These are phyloP conservation scores for Eragrostis curvula DNA, from an alignment of 176 grass and related monocot species.

Conservation along the genomic window DNA sequence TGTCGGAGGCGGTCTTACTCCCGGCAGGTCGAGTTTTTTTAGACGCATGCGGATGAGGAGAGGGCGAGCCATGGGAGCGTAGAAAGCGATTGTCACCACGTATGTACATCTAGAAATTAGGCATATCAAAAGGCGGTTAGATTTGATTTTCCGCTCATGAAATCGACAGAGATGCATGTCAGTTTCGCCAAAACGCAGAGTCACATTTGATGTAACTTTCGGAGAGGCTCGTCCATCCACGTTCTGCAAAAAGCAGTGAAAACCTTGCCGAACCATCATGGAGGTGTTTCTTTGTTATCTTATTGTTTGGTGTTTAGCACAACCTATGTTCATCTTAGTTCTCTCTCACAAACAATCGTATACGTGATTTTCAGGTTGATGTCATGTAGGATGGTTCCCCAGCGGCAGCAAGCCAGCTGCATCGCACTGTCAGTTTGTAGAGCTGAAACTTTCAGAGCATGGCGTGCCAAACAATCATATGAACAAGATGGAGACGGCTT, in stretches of 20 bases:
- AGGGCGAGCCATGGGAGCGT: background rate
- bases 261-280: background rate
- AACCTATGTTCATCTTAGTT: background rate
- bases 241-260: background rate
- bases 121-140: background rate
- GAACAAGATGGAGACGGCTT: background rate
- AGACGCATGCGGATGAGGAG: background rate
- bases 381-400: background rate
- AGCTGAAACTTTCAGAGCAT: background rate
- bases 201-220: background rate
- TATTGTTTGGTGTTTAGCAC: background rate
- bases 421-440: background rate
- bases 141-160: background rate
- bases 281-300: background rate
- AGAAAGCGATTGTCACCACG: background rate
- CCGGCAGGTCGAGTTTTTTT: no score
- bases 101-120: background rate
- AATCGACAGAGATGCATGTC: slow-evolving; percentile 18
- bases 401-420: background rate
- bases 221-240: background rate
- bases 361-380: background rate
- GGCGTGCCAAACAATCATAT: background rate
- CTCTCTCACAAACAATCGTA: background rate
- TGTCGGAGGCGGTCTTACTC: no score
- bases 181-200: background rate